Conservation (phyloP, 163 green algal species). For the Scenedesmus sp. region DNA sequence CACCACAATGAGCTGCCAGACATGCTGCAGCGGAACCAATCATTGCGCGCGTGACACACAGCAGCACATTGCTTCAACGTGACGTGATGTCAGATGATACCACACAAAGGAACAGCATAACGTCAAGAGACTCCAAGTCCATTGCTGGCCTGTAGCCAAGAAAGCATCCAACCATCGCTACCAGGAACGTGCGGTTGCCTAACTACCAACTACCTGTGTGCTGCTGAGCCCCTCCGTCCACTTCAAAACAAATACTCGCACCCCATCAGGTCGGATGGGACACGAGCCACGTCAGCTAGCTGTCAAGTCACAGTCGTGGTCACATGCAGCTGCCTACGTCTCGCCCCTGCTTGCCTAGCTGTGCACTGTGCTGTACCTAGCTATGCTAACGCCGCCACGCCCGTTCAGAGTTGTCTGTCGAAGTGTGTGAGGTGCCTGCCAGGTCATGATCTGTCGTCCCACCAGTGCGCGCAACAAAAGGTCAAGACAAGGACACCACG, state of each 20-base stretch:
- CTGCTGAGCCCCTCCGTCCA: neutral
- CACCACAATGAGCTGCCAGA: neutral
- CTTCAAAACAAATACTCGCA: neutral
- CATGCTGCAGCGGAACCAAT: too few species aligned
- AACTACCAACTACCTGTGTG: neutral
- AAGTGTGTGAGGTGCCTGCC: neutral
- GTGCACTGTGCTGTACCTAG: neutral
- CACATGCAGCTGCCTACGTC: slow-evolving; percentile 1
- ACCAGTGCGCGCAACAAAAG: neutral
- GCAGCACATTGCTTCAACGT: too few species aligned
- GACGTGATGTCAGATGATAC: too few species aligned
- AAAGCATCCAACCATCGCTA: neutral
- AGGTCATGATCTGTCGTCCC: neutral
- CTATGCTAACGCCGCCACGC: neutral
- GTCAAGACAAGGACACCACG: neutral
- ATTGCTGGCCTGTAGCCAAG: neutral
- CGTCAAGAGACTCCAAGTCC: neutral
- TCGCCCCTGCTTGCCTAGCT: neutral
- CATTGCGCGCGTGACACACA: too few species aligned
- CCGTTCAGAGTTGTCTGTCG: neutral
- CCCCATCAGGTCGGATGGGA: neutral
- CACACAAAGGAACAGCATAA: neutral
- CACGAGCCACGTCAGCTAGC: neutral
- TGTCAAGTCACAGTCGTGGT: neutral
- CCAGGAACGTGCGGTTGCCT: neutral